Evolutionary conservation across 2,329 filamentous ascomycete genomes (phyloP).

Genomic region (Colletotrichum agaves): DNA sequence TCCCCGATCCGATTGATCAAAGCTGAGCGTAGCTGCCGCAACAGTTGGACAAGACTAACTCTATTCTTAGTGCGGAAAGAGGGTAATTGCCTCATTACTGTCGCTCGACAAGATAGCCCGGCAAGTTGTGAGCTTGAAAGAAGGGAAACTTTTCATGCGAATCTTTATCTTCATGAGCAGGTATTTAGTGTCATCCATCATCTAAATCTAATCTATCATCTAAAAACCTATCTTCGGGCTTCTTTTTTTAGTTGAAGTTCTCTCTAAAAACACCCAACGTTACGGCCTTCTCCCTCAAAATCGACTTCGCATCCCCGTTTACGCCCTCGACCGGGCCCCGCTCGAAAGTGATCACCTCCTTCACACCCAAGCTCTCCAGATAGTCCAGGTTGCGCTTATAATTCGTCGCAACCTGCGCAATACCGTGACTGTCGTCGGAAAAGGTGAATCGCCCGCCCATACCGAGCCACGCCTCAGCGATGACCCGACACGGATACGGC

Average conservation of each 20-base stretch:
- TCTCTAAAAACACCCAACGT: conserved; percentile 53
- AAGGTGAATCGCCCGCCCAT: conserved; percentile 87
- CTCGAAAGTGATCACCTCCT: conserved; percentile 68
- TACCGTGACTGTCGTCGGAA: conserved; percentile 93
- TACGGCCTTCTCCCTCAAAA: conserved; percentile 56
- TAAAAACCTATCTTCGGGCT: too few relatives aligned
- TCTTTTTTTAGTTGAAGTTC: conserved; percentile 39
- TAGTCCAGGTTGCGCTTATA: conserved; percentile 78
- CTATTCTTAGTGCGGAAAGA: too few relatives aligned
- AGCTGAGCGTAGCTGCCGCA: too few relatives aligned
- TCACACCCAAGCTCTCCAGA: conserved; percentile 72
- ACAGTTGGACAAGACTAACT: too few relatives aligned
- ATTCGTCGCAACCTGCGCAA: conserved; percentile 88
- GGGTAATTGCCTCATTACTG: too few relatives aligned
- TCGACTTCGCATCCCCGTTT: conserved; percentile 45
- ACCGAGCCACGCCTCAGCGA: conserved; percentile 81
- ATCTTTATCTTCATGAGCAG: too few relatives aligned
- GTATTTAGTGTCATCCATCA: not conserved
- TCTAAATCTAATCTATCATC: not conserved
- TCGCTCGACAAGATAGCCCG: too few relatives aligned
- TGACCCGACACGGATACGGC: conserved; percentile 84
- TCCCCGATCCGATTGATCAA: too few relatives aligned
- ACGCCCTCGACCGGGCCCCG: conserved; percentile 46
- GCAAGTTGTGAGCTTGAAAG: too few relatives aligned
- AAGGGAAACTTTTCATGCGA: too few relatives aligned